Evolutionary conservation across 2,329 filamentous ascomycete species (phyloP), one percentile per base, ranked within the genome.

Genomic region (Elsinoe necatrix): DNA sequence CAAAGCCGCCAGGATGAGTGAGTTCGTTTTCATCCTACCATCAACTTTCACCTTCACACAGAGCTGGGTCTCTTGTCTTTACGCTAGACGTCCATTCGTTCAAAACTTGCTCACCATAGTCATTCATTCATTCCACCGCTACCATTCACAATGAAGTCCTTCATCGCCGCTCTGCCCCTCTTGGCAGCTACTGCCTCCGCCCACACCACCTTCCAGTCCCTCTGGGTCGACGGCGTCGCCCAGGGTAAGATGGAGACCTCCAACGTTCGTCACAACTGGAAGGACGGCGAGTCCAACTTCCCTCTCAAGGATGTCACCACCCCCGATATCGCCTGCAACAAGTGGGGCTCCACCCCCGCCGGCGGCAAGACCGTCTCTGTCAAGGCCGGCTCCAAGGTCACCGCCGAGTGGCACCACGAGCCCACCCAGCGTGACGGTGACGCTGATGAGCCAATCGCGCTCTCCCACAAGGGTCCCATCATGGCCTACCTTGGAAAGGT

Each of bases 161-260:
- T 47, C 37, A 16, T 54, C 23, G 14, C 37, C 23, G 25, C 25
- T 14, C 35, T 55, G 52, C 37, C 37, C 37, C 9, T 43, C 11
- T 47, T 55, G 37, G 37, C 37, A 43, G 35, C 52, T n/a, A 39
- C 48, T 18, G 31, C 20, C 48, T 21, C 48, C 29, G 48, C 48
- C 48, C 78, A 81, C 60, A 75, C 78, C 41, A 76, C 72, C 29
- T 80, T 78, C 68, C 77, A 80, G 61, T 66, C 77, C 12, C 66
- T 79, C 34, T 77, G 74, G 55, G 72, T 79, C 62, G 75, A 78
- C 60, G 73, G 70, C 42, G 66, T 71, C 21, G 75, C 77, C 62
- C 69, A 68, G 68, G 57, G 55, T 18, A 34, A 34, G 27, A 50
- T 50, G 45, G 14, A 29, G 29, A 35, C 45, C 16, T 55, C 57